Base-by-base conservation (phyloP, 768 basidiomycete species). In the Hericium alpestre region DNA sequence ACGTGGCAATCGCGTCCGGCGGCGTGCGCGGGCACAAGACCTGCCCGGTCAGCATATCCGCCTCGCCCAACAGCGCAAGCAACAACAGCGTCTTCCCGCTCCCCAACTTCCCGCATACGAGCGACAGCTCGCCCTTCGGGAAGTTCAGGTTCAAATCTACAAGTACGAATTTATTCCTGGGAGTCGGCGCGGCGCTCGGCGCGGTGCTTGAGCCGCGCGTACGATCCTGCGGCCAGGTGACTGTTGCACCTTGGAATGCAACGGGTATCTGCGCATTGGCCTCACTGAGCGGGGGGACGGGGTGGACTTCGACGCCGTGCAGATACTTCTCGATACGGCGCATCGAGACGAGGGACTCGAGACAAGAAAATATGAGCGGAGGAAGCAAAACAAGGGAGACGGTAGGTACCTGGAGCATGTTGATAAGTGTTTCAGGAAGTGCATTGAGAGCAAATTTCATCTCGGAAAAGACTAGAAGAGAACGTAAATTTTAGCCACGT, bases 321-420 rank as follows among this genome's bases (percentile, higher is more conserved):
- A 96, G 79, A 69, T 94, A 96, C 64, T 90, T 93, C 67, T 94
- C 92, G 58, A 96, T 93, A 53, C 93, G 89, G 16, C 87, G 83
- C 52, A 93, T 74, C 11, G 91, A 93, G 15, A 96, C 90, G 49
- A 89, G 76, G 55, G 83, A 81, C 86, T 87, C 48, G 16, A 55
- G 6, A 32, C 32, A 9, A 10, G 40, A 50, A 5, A 15, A 23
- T 39, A 51, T 60, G 51, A 32, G 55, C 13, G 41, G 57, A 32
- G 52, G 18, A 55, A 32, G 20, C 12, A 25, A 37, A 32, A 37
- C 6, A n/a, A 18, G 13, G 16, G 16, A 7, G 37, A 51, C 16
- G 18, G 58, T 66, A 46, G 7, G 8, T 54, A 82, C 86, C 73
- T 96, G 93, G 7, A 95, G 75, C 73, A 90, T 78, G 64, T 91